phyloP scores from a whole-genome alignment of 768 basidiomycete genomes.

The Suillus weaverae region DNA sequence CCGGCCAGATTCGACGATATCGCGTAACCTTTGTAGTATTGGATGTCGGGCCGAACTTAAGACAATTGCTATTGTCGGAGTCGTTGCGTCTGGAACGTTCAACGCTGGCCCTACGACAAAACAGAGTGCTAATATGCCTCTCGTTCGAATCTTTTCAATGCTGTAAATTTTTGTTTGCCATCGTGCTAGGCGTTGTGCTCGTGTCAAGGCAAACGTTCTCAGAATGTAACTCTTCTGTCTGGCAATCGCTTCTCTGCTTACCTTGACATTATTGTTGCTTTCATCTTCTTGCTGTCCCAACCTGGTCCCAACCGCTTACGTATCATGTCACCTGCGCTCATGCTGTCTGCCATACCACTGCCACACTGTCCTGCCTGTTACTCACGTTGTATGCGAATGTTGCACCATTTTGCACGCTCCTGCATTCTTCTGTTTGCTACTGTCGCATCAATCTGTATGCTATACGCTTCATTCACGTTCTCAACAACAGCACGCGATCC shows the following conservation, averaged over 20 bases:
- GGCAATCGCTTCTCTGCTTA: not conserved
- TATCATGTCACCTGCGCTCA: not conserved
- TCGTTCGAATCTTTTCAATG: not conserved
- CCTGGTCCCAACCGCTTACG: not conserved
- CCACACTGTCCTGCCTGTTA: not conserved
- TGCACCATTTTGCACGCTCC: not conserved
- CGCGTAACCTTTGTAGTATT: not conserved
- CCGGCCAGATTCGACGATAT: not conserved
- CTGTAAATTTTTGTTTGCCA: not conserved
- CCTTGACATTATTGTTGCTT: not conserved
- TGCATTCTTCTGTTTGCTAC: not conserved
- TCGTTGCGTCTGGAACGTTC: not conserved
- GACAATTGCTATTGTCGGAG: not conserved
- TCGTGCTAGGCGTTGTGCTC: not conserved
- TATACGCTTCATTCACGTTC: not conserved
- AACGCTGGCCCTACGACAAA: not conserved
- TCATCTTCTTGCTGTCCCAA: not conserved
- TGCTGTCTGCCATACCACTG: not conserved
- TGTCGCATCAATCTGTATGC: not conserved
- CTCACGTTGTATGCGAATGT: not conserved
- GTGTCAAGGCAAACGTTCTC: not conserved
- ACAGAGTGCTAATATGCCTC: not conserved
- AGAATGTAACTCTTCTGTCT: not conserved
- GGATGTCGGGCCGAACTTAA: not conserved
- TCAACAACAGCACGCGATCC: not conserved